phyloP scores from a whole-genome alignment of 352 stramenopile genomes.

The Phytophthora hibernalis region DNA sequence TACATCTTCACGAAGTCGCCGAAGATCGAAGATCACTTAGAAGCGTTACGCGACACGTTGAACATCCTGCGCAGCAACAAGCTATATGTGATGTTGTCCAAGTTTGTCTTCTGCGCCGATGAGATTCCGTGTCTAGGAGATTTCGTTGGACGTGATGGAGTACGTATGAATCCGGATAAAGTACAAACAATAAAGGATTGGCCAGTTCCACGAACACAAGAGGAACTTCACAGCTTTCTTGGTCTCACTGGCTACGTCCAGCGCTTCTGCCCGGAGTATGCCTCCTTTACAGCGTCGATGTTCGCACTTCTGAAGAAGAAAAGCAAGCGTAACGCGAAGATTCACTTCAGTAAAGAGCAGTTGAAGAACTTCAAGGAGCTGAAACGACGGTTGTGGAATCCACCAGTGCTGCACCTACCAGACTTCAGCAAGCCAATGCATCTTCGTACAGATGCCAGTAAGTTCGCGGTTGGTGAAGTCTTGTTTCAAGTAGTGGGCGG shows the following conservation, averaged over 20 bases:
- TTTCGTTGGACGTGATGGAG: constrained; percentile 1
- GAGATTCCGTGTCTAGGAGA: constrained; percentile 3
- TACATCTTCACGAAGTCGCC: constrained; percentile 13
- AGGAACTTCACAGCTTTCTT: constrained; percentile 12
- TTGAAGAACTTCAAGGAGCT: constrained; percentile 8
- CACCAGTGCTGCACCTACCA: background rate
- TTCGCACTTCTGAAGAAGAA: background rate
- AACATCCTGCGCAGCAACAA: constrained; percentile 9
- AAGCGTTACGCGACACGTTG: constrained; percentile 5
- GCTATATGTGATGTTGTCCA: constrained; percentile 14
- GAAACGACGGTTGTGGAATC: constrained; percentile 3
- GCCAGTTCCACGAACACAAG: constrained; percentile 1
- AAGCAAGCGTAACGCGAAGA: constrained; percentile 1
- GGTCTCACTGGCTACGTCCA: constrained; percentile 9
- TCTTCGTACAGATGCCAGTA: constrained; percentile 2
- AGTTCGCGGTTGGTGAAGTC: constrained; percentile 8
- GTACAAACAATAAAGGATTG: constrained; percentile 5
- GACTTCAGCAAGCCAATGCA: constrained; percentile 7
- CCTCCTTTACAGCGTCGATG: background rate
- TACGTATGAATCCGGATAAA: constrained; percentile 8
- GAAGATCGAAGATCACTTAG: constrained; percentile 9
- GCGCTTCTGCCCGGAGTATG: constrained; percentile 1
- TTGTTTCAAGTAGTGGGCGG: background rate
- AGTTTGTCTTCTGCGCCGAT: constrained; percentile 5
- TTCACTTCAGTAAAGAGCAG: constrained; percentile 5